These are phyloP conservation scores for Tothia fuscella DNA, from an alignment of 2,329 filamentous ascomycete species.

Conservation along the genomic window DNA sequence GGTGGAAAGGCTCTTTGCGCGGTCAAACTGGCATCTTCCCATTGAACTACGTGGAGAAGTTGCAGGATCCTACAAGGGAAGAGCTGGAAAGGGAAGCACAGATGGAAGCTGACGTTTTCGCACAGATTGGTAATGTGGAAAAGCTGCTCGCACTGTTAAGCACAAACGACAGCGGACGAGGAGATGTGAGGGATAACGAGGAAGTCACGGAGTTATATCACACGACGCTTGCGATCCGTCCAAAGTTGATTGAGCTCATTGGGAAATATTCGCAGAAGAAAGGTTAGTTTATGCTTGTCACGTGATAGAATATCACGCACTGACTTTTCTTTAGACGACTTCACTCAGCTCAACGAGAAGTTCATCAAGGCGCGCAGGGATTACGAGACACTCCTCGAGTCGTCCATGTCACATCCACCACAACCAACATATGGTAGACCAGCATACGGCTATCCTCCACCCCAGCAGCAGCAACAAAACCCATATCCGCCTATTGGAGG, in stretches of 20 bases:
- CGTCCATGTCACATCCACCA: constrained; percentile 90
- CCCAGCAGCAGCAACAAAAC: not conserved
- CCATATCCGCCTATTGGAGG: not conserved
- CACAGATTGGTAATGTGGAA: constrained; percentile 65
- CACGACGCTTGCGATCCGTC: constrained; percentile 83
- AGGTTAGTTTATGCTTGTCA: constrained; percentile 40
- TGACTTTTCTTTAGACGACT: constrained; percentile 59
- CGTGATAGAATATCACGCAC: constrained; percentile 13
- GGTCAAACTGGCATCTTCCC: constrained; percentile 97
- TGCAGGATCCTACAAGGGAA: constrained; percentile 86
- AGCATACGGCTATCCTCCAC: constrained; percentile 14
- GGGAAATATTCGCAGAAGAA: constrained; percentile 99
- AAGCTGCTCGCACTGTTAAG: constrained; percentile 81
- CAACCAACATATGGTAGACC: constrained; percentile 63
- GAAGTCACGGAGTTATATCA: constrained; percentile 91
- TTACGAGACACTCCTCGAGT: constrained; percentile 90
- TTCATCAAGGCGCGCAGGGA: constrained; percentile 97
- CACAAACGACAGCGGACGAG: constrained; percentile 46
- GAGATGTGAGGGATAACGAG: constrained; percentile 81
- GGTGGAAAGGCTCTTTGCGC: constrained; percentile 94
- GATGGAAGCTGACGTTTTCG: constrained; percentile 77
- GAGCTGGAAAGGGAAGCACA: constrained; percentile 91
- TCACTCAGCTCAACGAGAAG: constrained; percentile 96
- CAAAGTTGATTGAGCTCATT: constrained; percentile 94
- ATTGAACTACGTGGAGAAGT: constrained; percentile 95